Evolutionary conservation across 495 filamentous ascomycete genomes (phyloP).

Genomic region (Thermochaetoides thermophila): DNA sequence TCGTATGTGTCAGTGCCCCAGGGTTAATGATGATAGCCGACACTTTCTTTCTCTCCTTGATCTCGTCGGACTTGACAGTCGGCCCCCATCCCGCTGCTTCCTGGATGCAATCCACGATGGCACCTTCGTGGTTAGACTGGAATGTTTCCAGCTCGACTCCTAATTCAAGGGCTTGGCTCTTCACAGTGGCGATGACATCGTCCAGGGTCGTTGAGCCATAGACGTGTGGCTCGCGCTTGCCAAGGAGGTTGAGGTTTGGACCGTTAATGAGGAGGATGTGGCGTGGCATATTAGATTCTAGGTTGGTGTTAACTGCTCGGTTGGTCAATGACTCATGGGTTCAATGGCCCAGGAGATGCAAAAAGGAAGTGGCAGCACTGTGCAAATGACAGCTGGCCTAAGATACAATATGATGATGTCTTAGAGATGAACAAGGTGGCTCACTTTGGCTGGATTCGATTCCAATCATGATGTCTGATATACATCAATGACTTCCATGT

Average conservation of each 20-base stretch:
- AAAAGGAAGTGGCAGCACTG: too few relatives aligned
- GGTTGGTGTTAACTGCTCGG: neutral
- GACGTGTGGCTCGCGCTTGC: constrained; percentile 54
- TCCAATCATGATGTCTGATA: too few relatives aligned
- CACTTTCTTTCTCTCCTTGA: constrained; percentile 14
- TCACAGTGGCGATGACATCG: constrained; percentile 36
- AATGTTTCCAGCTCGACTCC: constrained; percentile 33
- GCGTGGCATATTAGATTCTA: constrained; percentile 21
- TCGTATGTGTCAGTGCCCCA: constrained; percentile 53
- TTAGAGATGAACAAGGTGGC: too few relatives aligned
- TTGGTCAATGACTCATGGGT: neutral
- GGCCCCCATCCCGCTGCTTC: constrained; percentile 26
- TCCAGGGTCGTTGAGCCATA: constrained; percentile 51
- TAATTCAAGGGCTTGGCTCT: constrained; percentile 27
- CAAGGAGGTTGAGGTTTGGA: constrained; percentile 69
- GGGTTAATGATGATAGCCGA: constrained; percentile 58
- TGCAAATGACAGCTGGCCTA: too few relatives aligned
- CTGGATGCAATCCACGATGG: constrained; percentile 46
- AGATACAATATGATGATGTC: too few relatives aligned
- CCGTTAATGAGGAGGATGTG: constrained; percentile 64
- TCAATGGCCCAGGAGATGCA: too few relatives aligned
- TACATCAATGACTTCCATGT: too few relatives aligned
- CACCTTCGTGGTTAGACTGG: constrained; percentile 57
- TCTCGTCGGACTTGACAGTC: constrained; percentile 7
- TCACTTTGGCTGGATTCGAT: too few relatives aligned